Percentiles rank a stretch among this genome's conserved stretches.
Evolutionary conservation across 2,329 filamentous ascomycete species (phyloP).

Genomic region (Phoma herbarum): DNA sequence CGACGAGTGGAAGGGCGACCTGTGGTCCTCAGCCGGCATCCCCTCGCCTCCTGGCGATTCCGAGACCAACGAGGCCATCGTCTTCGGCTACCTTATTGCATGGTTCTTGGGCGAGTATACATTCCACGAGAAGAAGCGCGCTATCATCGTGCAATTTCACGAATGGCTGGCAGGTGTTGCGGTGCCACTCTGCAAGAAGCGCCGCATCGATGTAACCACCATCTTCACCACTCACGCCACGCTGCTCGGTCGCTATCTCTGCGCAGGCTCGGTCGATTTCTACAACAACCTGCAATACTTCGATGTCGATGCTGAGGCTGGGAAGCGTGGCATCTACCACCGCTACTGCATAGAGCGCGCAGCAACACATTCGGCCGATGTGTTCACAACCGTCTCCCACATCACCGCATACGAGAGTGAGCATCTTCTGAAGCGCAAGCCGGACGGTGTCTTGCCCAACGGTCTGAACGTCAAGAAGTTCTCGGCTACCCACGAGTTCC

Average conservation of each 20-base stretch:
- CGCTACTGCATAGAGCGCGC: slow-evolving; percentile 97
- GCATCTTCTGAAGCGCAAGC: slow-evolving; percentile 95
- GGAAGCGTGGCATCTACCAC: slow-evolving; percentile 98
- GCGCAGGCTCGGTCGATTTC: slow-evolving; percentile 96
- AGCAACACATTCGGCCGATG: slow-evolving; percentile 88
- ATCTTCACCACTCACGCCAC: slow-evolving; percentile 99
- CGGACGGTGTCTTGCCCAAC: slow-evolving; percentile 94
- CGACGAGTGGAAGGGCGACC: slow-evolving; percentile 95
- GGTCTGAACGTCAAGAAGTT: slow-evolving; percentile 99
- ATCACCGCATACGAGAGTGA: slow-evolving; percentile 99
- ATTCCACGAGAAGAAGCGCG: slow-evolving; percentile 87
- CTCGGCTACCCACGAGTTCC: slow-evolving; percentile 97
- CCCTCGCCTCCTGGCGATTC: slow-evolving; percentile 91
- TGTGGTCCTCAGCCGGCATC: slow-evolving; percentile 93
- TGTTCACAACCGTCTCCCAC: slow-evolving; percentile 98
- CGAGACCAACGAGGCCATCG: slow-evolving; percentile 96
- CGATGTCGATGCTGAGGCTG: slow-evolving; percentile 94
- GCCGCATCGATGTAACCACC: slow-evolving; percentile 94
- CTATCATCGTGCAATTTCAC: slow-evolving; percentile 97
- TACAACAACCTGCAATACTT: slow-evolving; percentile 99
- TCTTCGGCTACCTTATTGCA: slow-evolving; percentile 95
- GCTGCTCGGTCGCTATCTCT: slow-evolving; percentile 92
- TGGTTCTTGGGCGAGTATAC: slow-evolving; percentile 99
- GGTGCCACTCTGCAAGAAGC: slow-evolving; percentile 88
- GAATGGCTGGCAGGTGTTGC: slow-evolving; percentile 98